Conservation (phyloP, 1,284 basidiomycete genomes). For the Ganoderma sp. region DNA sequence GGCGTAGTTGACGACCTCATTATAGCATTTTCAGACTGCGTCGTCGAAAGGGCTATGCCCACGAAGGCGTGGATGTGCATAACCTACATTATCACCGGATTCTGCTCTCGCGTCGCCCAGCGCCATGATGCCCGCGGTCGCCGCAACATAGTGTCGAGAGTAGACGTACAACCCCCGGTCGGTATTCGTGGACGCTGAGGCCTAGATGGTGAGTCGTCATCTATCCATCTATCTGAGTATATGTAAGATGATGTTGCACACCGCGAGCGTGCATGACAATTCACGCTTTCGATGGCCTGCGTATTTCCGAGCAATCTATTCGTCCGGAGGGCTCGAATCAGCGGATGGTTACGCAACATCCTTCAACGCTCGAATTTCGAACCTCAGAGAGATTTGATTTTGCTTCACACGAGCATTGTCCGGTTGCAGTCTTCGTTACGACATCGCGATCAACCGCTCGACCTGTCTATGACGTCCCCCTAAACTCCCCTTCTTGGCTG, state of each 20-base stretch:
- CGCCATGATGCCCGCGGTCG: background rate
- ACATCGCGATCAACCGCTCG: background rate
- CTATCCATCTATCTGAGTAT: background rate
- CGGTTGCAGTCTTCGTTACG: background rate
- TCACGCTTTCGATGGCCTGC: background rate
- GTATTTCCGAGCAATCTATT: background rate
- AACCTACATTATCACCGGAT: constrained; percentile 66
- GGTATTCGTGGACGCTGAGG: background rate
- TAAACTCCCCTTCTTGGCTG: background rate
- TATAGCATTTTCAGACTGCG: constrained; percentile 57
- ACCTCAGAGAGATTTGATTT: background rate
- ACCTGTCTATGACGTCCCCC: background rate
- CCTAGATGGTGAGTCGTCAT: background rate
- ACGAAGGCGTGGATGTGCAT: constrained; percentile 75
- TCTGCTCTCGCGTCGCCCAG: constrained; percentile 34
- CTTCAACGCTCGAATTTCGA: background rate
- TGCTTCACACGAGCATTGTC: background rate
- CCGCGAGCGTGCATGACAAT: background rate
- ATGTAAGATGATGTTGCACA: background rate
- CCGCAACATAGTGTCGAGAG: background rate
- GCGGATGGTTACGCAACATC: background rate
- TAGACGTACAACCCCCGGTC: background rate
- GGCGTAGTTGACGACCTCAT: too few relatives aligned
- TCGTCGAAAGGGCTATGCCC: constrained; percentile 78
- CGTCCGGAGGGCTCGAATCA: background rate